Percentiles rank a stretch among this genome's conserved stretches.
phyloP scores from a whole-genome alignment of 306 rosid genomes.

The Cicer yamashitae region DNA sequence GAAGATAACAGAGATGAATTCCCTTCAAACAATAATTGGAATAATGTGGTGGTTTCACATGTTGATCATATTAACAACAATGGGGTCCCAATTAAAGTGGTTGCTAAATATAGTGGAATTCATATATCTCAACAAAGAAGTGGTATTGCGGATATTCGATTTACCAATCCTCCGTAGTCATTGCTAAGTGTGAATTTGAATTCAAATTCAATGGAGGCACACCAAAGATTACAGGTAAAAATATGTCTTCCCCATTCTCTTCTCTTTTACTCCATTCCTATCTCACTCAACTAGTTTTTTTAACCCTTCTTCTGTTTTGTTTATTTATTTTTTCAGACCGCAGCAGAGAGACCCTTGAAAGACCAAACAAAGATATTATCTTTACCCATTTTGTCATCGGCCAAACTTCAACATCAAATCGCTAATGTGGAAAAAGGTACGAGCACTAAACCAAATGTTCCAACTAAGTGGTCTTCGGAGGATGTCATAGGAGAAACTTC shows the following conservation, averaged over 20 bases:
- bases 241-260: neutral
- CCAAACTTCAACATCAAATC: neutral
- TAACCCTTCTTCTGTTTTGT: neutral
- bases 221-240: neutral
- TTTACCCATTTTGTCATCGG: neutral
- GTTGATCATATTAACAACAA: neutral
- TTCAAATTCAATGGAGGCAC: neutral
- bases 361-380: neutral
- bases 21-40: conserved; percentile 25
- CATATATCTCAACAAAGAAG: neutral
- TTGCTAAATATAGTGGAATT: conserved; percentile 5
- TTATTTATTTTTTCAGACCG: neutral
- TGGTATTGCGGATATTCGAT: neutral
- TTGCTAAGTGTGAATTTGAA: neutral
- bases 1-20: neutral
- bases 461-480: neutral
- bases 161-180: neutral
- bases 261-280: neutral
- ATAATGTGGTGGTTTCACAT: neutral
- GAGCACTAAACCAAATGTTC: neutral
- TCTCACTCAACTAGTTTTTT: no score
- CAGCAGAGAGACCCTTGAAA: neutral
- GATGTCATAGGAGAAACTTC: neutral
- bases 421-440: neutral
- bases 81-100: neutral